Conservation (phyloP, 1,284 basidiomycete species). For the Cryptococcus wingfieldii region DNA sequence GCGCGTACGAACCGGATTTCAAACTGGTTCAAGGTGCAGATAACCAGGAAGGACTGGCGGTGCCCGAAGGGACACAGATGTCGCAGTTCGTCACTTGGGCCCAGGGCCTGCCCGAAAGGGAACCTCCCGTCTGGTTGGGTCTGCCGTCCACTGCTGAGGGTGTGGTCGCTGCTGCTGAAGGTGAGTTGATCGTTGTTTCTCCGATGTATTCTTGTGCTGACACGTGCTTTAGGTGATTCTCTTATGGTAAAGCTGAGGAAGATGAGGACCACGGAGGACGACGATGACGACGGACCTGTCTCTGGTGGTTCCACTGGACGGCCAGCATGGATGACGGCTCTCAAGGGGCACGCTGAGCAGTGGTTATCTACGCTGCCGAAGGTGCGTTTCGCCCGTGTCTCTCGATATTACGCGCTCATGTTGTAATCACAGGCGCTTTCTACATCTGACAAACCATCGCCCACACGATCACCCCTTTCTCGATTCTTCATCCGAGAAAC, state of each 20-base stretch:
- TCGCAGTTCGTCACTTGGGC: conserved; percentile 88
- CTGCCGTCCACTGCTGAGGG: conserved; percentile 84
- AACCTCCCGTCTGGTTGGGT: conserved; percentile 88
- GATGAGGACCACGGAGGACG: conserved; percentile 84
- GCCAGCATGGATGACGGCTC: conserved; percentile 86
- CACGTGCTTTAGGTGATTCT: conserved; percentile 61
- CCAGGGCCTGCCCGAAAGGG: conserved; percentile 74
- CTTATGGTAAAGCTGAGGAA: conserved; percentile 80
- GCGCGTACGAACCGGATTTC: conserved; percentile 87
- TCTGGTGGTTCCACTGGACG: conserved; percentile 65
- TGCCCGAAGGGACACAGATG: conserved; percentile 85
- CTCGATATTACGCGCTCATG: neutral
- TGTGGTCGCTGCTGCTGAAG: conserved; percentile 84
- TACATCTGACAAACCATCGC: conserved; percentile 13
- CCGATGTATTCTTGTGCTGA: conserved; percentile 2
- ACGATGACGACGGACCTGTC: conserved; percentile 57
- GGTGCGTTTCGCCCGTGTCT: conserved; percentile 51
- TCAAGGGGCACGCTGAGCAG: conserved; percentile 72
- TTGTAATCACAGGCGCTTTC: conserved; percentile 13
- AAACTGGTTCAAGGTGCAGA: conserved; percentile 61
- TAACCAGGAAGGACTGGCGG: conserved; percentile 60
- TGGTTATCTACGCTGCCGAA: conserved; percentile 73
- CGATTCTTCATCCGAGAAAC: conserved; percentile 85
- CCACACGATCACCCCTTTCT: conserved; percentile 65
- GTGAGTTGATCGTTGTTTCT: conserved; percentile 50